Base-by-base conservation (phyloP, 2,329 filamentous ascomycete species). In the Neofusicoccum ribis region DNA sequence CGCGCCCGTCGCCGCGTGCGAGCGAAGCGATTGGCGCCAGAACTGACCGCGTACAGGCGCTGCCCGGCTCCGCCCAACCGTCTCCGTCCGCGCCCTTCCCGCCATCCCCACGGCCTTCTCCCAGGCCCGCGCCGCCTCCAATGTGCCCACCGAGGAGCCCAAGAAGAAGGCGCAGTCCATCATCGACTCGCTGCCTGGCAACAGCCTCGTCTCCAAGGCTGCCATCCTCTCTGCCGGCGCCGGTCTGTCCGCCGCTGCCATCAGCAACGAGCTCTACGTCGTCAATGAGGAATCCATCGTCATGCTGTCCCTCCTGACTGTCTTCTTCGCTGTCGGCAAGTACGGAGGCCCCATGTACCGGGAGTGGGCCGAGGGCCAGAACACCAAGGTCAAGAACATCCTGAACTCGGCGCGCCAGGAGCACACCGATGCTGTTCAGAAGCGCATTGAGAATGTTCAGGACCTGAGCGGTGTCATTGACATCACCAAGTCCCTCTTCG, bases 221-320 rank as follows among this genome's bases (percentile, higher is more conserved):
- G 95, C 95, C 76, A 94, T 97, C 79, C 90, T 99, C 76, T 98
- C 94, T 77, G 93, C 92, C 74, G 90, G 90, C 70, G 92, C 95
- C 76, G 94, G 91, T 83, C 82, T 96, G 74, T 93, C 91, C 76
- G 87, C 96, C 80, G 96, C 95, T 79, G 95, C 93, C 77, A 93
- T 99, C 83, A 96, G 91, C 89, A 99, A 96, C 84, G 95, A 99
- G 88, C 93, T 98, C 86, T 98, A 97, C 83, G 93, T 99, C 79
- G 87, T 99, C 83, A 99, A 99, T 85, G 95, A 99, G 87, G 95
- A 99, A 86, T 91, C 93, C 69, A 91, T 99, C 78, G 91, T 96
- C 77, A 91, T 92, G 71, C 88, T 99, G 83, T 95, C 91, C 81
- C 86, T 99, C 75, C 85, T 98, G 78, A 92, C 90, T 79, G 91